Conservation (phyloP, 257 asterid species). For the Misopates orontium region DNA sequence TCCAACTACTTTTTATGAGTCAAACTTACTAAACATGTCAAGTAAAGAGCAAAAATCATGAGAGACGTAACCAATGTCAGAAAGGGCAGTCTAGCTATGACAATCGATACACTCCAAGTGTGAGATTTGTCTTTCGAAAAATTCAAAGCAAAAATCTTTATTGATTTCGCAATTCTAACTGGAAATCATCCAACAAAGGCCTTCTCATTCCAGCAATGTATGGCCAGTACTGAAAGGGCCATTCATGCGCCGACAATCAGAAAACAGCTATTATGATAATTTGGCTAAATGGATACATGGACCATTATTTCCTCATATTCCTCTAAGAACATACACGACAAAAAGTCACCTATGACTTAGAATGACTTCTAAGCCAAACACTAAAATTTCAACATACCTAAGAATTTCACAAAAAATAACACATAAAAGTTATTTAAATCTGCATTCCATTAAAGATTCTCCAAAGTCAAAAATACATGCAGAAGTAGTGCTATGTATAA, state of each 20-base stretch:
- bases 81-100: not conserved
- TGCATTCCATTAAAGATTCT: not conserved
- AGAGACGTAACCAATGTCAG: not conserved
- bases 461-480: not conserved
- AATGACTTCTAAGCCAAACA: not conserved
- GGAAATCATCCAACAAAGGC: not conserved
- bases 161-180: not conserved
- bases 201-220: not conserved
- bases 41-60: not conserved
- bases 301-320: slow-evolving; percentile 3
- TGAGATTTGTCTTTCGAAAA: not conserved
- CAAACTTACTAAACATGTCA: slow-evolving; percentile 6
- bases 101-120: slow-evolving; percentile 1
- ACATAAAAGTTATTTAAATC: not conserved
- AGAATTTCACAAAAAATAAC: not conserved
- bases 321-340: not conserved
- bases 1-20: not conserved
- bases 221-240: not conserved
- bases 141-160: no score
- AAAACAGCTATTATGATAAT: not conserved
- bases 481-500: slow-evolving; percentile 7
- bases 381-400: not conserved
- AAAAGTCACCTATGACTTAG: not conserved
- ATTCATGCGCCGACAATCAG: not conserved
- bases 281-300: not conserved